Percentiles rank a stretch among this genome's conserved stretches.
These are phyloP conservation scores for Wickerhamiella parazyma DNA, from an alignment of 805 yeast species.

Conservation along the genomic window DNA sequence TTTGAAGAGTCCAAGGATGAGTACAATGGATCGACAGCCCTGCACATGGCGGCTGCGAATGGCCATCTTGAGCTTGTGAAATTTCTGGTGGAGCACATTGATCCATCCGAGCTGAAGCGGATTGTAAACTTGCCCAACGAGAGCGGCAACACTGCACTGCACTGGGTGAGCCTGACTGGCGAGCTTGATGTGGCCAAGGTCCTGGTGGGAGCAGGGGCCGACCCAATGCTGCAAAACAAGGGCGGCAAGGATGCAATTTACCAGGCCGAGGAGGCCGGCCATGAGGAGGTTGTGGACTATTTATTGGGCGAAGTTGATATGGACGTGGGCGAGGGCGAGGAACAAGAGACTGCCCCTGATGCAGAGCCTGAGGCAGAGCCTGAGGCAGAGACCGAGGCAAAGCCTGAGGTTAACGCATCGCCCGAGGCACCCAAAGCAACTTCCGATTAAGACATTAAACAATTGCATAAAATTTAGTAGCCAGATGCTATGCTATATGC, in stretches of 20 bases:
- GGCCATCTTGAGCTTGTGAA: conserved; percentile 64
- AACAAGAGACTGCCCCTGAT: background rate
- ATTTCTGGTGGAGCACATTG: conserved; percentile 40
- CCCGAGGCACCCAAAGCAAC: too few species aligned
- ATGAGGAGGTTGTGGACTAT: conserved; percentile 65
- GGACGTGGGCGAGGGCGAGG: conserved; percentile 39
- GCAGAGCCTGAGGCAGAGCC: conserved; percentile 24
- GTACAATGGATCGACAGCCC: conserved; percentile 52
- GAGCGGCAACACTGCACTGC: conserved; percentile 86
- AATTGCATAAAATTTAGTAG: too few species aligned
- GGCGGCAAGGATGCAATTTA: conserved; percentile 72
- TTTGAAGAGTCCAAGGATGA: conserved; percentile 51
- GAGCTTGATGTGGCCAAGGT: conserved; percentile 56
- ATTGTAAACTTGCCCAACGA: conserved; percentile 47
- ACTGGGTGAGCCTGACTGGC: conserved; percentile 92
- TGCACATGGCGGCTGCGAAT: conserved; percentile 94
- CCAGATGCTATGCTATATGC: too few species aligned
- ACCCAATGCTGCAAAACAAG: conserved; percentile 63
- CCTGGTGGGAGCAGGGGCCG: conserved; percentile 67
- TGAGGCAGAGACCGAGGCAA: conserved; percentile 9
- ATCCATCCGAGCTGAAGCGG: conserved; percentile 25
- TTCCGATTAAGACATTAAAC: too few species aligned
- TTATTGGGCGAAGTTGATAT: conserved; percentile 60
- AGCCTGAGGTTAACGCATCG: conserved; percentile 11
- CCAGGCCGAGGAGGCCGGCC: conserved; percentile 74